These are phyloP conservation scores for Fusarium sp. DNA, from an alignment of 2,329 filamentous ascomycete genomes.

Conservation along the genomic window DNA sequence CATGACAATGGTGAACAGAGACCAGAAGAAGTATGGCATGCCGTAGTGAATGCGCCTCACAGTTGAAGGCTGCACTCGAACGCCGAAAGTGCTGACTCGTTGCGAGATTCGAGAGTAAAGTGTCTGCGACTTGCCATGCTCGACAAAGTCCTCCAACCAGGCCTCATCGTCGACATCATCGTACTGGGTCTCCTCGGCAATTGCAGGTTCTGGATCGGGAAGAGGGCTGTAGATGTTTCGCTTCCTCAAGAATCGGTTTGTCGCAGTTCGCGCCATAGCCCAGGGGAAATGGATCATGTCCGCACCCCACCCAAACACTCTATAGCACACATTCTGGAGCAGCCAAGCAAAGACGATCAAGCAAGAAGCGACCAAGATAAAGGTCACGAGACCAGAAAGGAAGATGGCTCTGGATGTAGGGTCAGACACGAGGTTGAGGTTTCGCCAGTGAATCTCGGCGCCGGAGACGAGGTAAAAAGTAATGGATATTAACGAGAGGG, in stretches of 20 bases:
- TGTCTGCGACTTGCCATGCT: constrained; percentile 6
- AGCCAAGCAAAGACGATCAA: constrained; percentile 37
- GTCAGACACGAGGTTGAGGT: constrained; percentile 48
- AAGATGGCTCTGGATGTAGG: constrained; percentile 47
- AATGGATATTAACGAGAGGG: constrained; percentile 41
- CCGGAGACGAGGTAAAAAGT: constrained; percentile 49
- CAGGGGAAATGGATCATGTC: constrained; percentile 46
- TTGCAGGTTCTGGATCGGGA: constrained; percentile 11
- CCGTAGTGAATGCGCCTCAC: constrained; percentile 12
- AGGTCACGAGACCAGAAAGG: constrained; percentile 48
- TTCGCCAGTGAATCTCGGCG: constrained; percentile 51
- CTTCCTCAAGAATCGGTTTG: constrained; percentile 17
- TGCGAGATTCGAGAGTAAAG: not conserved
- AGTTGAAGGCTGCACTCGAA: constrained; percentile 3
- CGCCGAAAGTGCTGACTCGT: constrained; percentile 4
- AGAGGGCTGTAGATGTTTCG: constrained; percentile 17
- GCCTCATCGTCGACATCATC: constrained; percentile 15
- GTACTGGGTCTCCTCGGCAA: constrained; percentile 1
- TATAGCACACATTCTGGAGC: constrained; percentile 42
- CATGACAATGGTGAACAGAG: constrained; percentile 38
- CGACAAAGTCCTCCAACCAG: not conserved
- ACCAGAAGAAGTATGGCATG: constrained; percentile 38
- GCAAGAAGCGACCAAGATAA: constrained; percentile 31
- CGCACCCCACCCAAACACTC: constrained; percentile 41
- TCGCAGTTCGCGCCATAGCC: constrained; percentile 11